These are phyloP conservation scores for Pseudopyrenochaeta lycopersici DNA, from an alignment of 2,329 filamentous ascomycete species.

Conservation along the genomic window DNA sequence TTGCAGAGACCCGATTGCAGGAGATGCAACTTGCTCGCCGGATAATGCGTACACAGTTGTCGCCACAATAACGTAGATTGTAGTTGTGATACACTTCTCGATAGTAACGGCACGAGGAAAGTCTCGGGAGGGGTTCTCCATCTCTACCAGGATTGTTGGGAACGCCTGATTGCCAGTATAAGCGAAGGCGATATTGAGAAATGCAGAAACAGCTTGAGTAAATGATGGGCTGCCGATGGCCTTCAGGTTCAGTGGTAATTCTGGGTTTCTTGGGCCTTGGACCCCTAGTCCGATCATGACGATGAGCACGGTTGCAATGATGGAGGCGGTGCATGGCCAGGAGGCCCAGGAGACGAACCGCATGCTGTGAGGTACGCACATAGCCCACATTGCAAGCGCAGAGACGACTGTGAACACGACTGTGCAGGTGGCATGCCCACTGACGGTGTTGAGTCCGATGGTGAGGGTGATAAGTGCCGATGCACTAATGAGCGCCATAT, in stretches of 20 bases:
- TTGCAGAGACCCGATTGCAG: slow-evolving; percentile 32
- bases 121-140: slow-evolving; percentile 37
- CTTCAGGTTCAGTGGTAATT: slow-evolving; percentile 31
- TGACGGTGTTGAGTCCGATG: slow-evolving; percentile 39
- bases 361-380: slow-evolving; percentile 38
- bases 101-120: slow-evolving; percentile 37
- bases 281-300: slow-evolving; percentile 39
- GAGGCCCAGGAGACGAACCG: slow-evolving; percentile 39
- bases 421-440: slow-evolving; percentile 38
- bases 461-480: slow-evolving; percentile 38
- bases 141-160: slow-evolving; percentile 36
- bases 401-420: slow-evolving; percentile 35
- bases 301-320: slow-evolving; percentile 31
- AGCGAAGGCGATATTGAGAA: slow-evolving; percentile 39
- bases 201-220: slow-evolving; percentile 29
- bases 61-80: slow-evolving; percentile 33
- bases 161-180: slow-evolving; percentile 41
- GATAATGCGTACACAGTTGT: slow-evolving; percentile 33
- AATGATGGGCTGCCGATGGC: slow-evolving; percentile 33
- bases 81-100: slow-evolving; percentile 32
- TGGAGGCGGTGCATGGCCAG: slow-evolving; percentile 35
- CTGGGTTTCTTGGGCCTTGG: slow-evolving; percentile 28
- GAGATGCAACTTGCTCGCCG: slow-evolving; percentile 35
- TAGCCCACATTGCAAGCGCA: slow-evolving; percentile 36
- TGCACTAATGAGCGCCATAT: slow-evolving; percentile 39